Percentiles rank a stretch among this genome's conserved stretches.
phyloP scores from a whole-genome alignment of 257 asterid genomes.

The Fraxinus quadrangulata region DNA sequence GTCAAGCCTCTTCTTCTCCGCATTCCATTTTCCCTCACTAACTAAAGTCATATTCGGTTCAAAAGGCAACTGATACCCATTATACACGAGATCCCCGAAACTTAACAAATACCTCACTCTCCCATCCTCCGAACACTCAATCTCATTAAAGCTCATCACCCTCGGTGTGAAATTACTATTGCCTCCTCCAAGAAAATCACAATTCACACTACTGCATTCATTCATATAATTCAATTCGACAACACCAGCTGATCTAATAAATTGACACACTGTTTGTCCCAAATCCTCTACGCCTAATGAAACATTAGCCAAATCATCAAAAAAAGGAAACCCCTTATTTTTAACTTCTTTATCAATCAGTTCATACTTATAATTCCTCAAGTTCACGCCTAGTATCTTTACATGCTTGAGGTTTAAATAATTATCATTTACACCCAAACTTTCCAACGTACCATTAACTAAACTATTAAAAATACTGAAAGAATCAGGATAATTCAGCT shows the following conservation, averaged over 20 bases:
- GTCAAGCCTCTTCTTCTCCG: constrained; percentile 61
- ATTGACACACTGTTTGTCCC: constrained; percentile 39
- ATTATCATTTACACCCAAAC: constrained; percentile 29
- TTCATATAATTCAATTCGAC: constrained; percentile 52
- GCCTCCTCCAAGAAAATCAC: constrained; percentile 55
- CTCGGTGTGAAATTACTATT: constrained; percentile 42
- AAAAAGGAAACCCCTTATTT: constrained; percentile 42
- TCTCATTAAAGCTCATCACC: constrained; percentile 44
- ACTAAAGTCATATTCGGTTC: constrained; percentile 63
- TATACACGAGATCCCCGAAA: constrained; percentile 42
- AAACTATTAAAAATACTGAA: constrained; percentile 63
- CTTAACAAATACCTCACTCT: constrained; percentile 67
- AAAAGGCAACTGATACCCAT: constrained; percentile 38
- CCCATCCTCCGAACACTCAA: constrained; percentile 63
- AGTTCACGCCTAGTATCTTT: constrained; percentile 57
- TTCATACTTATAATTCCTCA: constrained; percentile 69
- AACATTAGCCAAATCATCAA: constrained; percentile 44
- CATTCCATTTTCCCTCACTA: constrained; percentile 82
- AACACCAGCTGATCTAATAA: constrained; percentile 39
- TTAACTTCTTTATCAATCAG: constrained; percentile 60
- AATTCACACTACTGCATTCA: constrained; percentile 60
- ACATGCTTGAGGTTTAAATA: constrained; percentile 31
- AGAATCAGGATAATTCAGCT: constrained; percentile 71
- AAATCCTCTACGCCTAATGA: constrained; percentile 48
- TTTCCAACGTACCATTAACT: constrained; percentile 71